These are phyloP conservation scores for Entophlyctis luteolus DNA, from an alignment of 192 early-diverging fungal genomes.

Conservation along the genomic window DNA sequence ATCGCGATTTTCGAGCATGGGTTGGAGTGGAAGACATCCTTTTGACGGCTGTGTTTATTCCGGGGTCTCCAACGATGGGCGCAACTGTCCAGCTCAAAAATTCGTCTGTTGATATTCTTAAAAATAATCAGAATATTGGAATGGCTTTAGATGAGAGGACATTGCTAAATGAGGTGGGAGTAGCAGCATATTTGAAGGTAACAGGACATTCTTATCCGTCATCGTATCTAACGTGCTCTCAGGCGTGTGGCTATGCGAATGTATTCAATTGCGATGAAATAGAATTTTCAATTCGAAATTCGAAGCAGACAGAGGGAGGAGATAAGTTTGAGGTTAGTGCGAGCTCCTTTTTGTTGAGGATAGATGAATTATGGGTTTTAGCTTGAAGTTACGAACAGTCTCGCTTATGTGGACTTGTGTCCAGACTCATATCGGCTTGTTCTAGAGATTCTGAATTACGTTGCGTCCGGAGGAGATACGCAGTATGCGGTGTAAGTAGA, in stretches of 20 bases:
- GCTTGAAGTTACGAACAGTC: conserved; percentile 55
- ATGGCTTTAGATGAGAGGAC: conserved; percentile 28
- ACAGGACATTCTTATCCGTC: conserved; percentile 4
- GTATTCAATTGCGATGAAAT: conserved; percentile 31
- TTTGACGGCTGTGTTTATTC: conserved; percentile 45
- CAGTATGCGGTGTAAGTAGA: conserved; percentile 2
- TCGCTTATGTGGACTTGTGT: conserved; percentile 60
- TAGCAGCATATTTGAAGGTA: conserved; percentile 12
- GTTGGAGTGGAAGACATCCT: conserved; percentile 36
- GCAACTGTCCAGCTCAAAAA: conserved; percentile 50
- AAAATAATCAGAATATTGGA: conserved; percentile 37
- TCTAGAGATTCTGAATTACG: conserved; percentile 45
- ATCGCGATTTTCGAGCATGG: conserved; percentile 45
- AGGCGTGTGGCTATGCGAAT: conserved; percentile 35
- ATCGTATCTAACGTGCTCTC: neutral
- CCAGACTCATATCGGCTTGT: conserved; percentile 65
- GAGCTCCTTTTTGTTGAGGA: neutral
- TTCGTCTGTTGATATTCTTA: conserved; percentile 49
- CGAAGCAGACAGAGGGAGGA: conserved; percentile 28
- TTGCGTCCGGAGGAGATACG: conserved; percentile 30
- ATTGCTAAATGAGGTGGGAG: conserved; percentile 22
- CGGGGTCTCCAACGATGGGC: conserved; percentile 59
- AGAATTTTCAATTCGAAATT: conserved; percentile 34
- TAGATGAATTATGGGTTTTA: neutral
- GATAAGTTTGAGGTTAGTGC: conserved; percentile 20